Evolutionary conservation across 345 rosid genomes (phyloP).

Genomic region (Acer negundo): DNA sequence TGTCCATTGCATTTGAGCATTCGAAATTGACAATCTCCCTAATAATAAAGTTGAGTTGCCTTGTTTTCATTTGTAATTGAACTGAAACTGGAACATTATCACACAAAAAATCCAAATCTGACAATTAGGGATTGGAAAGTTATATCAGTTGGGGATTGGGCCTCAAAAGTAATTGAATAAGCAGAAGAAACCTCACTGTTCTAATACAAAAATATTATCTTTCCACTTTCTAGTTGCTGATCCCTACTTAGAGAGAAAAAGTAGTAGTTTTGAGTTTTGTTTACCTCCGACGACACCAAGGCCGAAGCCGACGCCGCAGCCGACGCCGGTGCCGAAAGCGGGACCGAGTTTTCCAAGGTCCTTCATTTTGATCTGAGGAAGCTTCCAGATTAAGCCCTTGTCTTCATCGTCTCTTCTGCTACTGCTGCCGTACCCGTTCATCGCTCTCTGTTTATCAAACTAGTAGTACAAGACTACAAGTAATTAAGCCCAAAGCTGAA

Average conservation of each 20-base stretch:
- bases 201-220: neutral
- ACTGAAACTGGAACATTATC: neutral
- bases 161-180: no score
- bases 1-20: neutral
- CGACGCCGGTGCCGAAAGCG: constrained; percentile 77
- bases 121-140: neutral
- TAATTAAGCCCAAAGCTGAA: neutral
- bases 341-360: constrained; percentile 79
- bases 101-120: neutral
- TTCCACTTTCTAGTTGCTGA: neutral
- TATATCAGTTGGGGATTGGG: no score
- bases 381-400: constrained; percentile 75
- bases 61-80: neutral
- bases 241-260: neutral
- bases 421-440: constrained; percentile 22
- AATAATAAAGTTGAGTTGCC: neutral
- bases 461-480: no score
- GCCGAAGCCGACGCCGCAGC: constrained; percentile 88
- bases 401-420: constrained; percentile 34
- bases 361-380: constrained; percentile 60
- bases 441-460: constrained; percentile 11
- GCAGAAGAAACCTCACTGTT: no score
- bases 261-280: no score
- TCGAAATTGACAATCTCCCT: neutral
- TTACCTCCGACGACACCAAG: constrained; percentile 84